A percentile compares a stretch with the other conserved stretches of the same genome.
phyloP scores from a whole-genome alignment of 108 stramenopile genomes.

The Pseudonitzschia delicatissima region DNA sequence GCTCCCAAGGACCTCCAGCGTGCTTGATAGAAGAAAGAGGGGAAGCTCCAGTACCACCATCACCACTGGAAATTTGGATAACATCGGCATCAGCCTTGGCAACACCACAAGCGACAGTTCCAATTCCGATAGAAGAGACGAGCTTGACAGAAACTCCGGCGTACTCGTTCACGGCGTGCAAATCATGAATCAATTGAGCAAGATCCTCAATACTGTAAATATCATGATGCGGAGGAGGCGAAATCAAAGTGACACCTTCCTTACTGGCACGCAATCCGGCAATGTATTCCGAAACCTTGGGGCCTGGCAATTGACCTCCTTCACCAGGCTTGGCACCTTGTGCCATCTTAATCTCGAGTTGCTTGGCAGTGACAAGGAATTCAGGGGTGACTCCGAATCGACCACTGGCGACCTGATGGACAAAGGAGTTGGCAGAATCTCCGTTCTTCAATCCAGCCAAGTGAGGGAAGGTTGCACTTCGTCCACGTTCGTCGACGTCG shows the following conservation, averaged over 20 bases:
- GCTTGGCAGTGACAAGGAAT: slow-evolving; percentile 89
- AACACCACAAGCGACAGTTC: slow-evolving; percentile 93
- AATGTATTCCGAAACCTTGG: slow-evolving; percentile 93
- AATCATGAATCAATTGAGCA: slow-evolving; percentile 93
- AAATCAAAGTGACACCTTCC: slow-evolving; percentile 90
- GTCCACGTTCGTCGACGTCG: slow-evolving; percentile 83
- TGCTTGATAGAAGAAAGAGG: slow-evolving; percentile 91
- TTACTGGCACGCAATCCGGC: slow-evolving; percentile 86
- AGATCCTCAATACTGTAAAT: slow-evolving; percentile 97
- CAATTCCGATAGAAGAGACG: slow-evolving; percentile 95
- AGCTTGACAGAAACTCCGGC: slow-evolving; percentile 97
- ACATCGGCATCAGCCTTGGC: slow-evolving; percentile 96
- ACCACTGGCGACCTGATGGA: slow-evolving; percentile 93
- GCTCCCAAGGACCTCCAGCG: slow-evolving; percentile 92
- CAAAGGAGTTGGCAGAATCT: slow-evolving; percentile 86
- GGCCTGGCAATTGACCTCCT: slow-evolving; percentile 92
- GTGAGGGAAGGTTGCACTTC: slow-evolving; percentile 82
- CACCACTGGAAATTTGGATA: slow-evolving; percentile 91
- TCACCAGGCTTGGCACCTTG: slow-evolving; percentile 97
- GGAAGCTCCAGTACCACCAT: slow-evolving; percentile 94
- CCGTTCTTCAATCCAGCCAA: slow-evolving; percentile 86
- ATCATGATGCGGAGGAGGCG: slow-evolving; percentile 96
- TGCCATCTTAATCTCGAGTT: slow-evolving; percentile 95
- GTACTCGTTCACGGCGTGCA: slow-evolving; percentile 89
- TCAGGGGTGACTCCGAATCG: slow-evolving; percentile 94